Base-by-base conservation (phyloP, 257 asterid species). In the Mitragyna speciosa region DNA sequence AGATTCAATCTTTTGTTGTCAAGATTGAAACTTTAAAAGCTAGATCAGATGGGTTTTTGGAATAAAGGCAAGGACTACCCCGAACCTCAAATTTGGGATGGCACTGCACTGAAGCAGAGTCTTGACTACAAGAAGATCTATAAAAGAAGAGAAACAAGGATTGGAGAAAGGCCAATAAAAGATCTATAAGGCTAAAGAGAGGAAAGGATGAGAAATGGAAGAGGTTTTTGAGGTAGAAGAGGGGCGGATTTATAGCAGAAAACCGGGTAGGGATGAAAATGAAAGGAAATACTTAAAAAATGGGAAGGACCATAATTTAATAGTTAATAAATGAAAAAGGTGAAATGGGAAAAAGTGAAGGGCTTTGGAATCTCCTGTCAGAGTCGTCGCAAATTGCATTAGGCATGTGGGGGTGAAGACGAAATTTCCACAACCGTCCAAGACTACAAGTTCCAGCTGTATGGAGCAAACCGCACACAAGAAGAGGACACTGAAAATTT, bases 161-260 rank as follows among this genome's bases (percentile, higher is more conserved):
- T 56, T 51, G 1, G 2, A 0, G 6, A 61, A 63, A 59, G 73
- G 22, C 28, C 12, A 45, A 28, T 7, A 49, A 51, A 51, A 78
- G 54, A 56, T 45, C 51, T 31, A 14, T 63, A 70, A 69, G 52
- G 36, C 82, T 81, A 84, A 20, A 43, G 74, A 36, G 83, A 41
- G 41, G 82, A 9, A 48, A 76, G 77, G 69, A 48, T 26, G 83
- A 74, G 90, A 86, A 79, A 90, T 73, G 89, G 91, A 85, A 89
- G 95, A 87, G 91, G 91, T 84, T 88, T 83, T 17, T 4, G 76
- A 59, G 28, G 48, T 24, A 39, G 84, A 45, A 66, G 82, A 69
- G 73, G 85, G 86, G 70, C 24, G 22, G 47, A 81, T 94, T 91
- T 92, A 94, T 92, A 94, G 91, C 77, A 67, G 63, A 51, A 76